Evolutionary conservation across 805 yeast species (phyloP).

Genomic region (Monosporozyma siamensis): DNA sequence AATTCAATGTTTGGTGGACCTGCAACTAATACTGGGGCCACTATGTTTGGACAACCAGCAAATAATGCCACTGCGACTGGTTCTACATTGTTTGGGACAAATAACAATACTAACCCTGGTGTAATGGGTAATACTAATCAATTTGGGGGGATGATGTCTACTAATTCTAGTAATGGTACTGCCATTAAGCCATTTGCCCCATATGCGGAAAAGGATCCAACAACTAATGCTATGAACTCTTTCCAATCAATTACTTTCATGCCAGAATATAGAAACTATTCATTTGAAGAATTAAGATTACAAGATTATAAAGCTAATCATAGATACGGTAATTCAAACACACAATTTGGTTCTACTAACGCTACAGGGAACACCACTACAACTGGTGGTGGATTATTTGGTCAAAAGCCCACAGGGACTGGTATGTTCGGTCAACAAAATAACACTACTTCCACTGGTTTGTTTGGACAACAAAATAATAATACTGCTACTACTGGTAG

Average conservation of each 20-base stretch:
- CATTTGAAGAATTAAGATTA: slow-evolving; percentile 79
- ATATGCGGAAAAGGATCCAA: slow-evolving; percentile 59
- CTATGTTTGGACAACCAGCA: slow-evolving; percentile 4
- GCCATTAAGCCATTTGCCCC: slow-evolving; percentile 61
- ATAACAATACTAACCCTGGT: slow-evolving; percentile 6
- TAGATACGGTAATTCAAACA: slow-evolving; percentile 11
- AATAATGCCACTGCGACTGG: slow-evolving; percentile 9
- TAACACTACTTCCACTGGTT: background rate
- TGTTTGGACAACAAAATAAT: slow-evolving; percentile 5
- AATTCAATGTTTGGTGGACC: slow-evolving; percentile 5
- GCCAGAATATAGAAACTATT: slow-evolving; percentile 80
- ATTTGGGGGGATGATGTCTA: slow-evolving; percentile 10
- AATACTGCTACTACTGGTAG: slow-evolving; percentile 10
- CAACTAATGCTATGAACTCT: slow-evolving; percentile 43
- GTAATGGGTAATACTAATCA: slow-evolving; percentile 9
- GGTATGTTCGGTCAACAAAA: slow-evolving; percentile 4
- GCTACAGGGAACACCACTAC: slow-evolving; percentile 5
- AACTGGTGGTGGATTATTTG: slow-evolving; percentile 28
- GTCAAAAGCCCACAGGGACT: slow-evolving; percentile 16
- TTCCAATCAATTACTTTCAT: slow-evolving; percentile 74
- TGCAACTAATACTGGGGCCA: background rate
- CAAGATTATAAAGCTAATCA: slow-evolving; percentile 75
- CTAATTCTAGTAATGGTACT: slow-evolving; percentile 52
- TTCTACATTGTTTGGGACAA: slow-evolving; percentile 3
- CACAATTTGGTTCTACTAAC: slow-evolving; percentile 15